Percentiles rank a stretch among this genome's conserved stretches.
These are phyloP conservation scores for Ustilago curta DNA, from an alignment of 1,284 basidiomycete species.

Conservation along the genomic window DNA sequence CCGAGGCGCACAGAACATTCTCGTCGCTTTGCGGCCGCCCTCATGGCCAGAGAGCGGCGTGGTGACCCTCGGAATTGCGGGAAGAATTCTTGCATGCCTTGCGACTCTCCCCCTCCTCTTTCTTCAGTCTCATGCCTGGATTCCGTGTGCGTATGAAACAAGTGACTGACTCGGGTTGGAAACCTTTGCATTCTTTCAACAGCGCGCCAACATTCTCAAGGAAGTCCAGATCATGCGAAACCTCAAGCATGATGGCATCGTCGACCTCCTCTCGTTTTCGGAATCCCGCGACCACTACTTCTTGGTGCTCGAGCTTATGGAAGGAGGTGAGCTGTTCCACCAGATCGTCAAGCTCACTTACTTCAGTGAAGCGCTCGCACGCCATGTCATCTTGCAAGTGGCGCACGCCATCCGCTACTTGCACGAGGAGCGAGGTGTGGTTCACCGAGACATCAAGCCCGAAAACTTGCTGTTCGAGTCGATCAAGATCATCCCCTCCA, in stretches of 20 bases:
- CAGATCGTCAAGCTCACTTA: conserved; percentile 99
- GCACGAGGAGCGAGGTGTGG: conserved; percentile 97
- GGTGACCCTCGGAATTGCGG: conserved; percentile 8
- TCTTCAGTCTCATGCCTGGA: background rate
- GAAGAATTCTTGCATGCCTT: conserved; percentile 11
- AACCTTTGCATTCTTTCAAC: conserved; percentile 47
- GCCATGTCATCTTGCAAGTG: conserved; percentile 97
- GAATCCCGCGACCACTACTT: conserved; percentile 95
- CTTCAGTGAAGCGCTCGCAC: conserved; percentile 80
- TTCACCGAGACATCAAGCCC: conserved; percentile 98
- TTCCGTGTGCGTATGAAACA: background rate
- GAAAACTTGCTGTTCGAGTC: conserved; percentile 96
- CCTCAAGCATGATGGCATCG: conserved; percentile 86
- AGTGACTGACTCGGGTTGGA: conserved; percentile 38
- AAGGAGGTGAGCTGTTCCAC: conserved; percentile 98
- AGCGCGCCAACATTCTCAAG: conserved; percentile 98
- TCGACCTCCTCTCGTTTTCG: conserved; percentile 73
- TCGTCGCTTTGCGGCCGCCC: conserved; percentile 45
- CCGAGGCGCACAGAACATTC: conserved; percentile 26
- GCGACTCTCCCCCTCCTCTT: background rate
- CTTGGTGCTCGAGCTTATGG: conserved; percentile 81
- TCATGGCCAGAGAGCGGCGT: conserved; percentile 51
- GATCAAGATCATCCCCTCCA: conserved; percentile 91
- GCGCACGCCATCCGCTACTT: conserved; percentile 94
- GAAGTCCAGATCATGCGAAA: conserved; percentile 99